Percentiles rank a stretch among this genome's conserved stretches.
Evolutionary conservation across 2,329 filamentous ascomycete genomes (phyloP).

Genomic region (Parafenestella ontariensis): DNA sequence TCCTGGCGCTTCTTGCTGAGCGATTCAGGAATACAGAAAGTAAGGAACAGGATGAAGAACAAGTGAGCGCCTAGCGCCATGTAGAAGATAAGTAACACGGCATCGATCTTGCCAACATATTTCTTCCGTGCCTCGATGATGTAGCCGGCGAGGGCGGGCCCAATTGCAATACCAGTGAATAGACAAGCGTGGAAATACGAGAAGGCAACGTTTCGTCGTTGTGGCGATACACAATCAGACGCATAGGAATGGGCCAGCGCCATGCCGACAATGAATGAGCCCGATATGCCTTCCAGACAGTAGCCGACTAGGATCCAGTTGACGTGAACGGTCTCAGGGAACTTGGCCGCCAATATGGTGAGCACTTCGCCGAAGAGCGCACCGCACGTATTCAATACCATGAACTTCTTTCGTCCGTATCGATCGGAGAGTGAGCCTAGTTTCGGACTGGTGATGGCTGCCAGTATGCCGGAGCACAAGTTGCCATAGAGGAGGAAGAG

Average conservation of each 20-base stretch:
- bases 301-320: constrained; percentile 80
- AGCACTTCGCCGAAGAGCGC: constrained; percentile 76
- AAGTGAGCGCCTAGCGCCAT: constrained; percentile 75
- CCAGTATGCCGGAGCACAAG: constrained; percentile 76
- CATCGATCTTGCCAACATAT: constrained; percentile 65
- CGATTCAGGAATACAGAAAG: constrained; percentile 82
- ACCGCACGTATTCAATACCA: constrained; percentile 77
- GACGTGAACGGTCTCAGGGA: constrained; percentile 75
- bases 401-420: constrained; percentile 77
- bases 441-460: constrained; percentile 81
- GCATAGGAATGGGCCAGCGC: constrained; percentile 85
- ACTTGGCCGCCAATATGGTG: constrained; percentile 78
- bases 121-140: constrained; percentile 66
- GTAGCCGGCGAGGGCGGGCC: constrained; percentile 81
- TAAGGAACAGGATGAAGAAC: constrained; percentile 75
- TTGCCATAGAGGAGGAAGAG: constrained; percentile 79
- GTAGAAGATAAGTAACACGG: constrained; percentile 84
- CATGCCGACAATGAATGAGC: constrained; percentile 86
- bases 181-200: constrained; percentile 90
- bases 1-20: constrained; percentile 75
- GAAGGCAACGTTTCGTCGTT: constrained; percentile 80
- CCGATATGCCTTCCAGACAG: constrained; percentile 80
- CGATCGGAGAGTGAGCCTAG: constrained; percentile 87
- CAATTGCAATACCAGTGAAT: constrained; percentile 86
- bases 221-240: constrained; percentile 84